These are phyloP conservation scores for Sclerotinia borealis DNA, from an alignment of 2,329 filamentous ascomycete genomes.

Conservation along the genomic window DNA sequence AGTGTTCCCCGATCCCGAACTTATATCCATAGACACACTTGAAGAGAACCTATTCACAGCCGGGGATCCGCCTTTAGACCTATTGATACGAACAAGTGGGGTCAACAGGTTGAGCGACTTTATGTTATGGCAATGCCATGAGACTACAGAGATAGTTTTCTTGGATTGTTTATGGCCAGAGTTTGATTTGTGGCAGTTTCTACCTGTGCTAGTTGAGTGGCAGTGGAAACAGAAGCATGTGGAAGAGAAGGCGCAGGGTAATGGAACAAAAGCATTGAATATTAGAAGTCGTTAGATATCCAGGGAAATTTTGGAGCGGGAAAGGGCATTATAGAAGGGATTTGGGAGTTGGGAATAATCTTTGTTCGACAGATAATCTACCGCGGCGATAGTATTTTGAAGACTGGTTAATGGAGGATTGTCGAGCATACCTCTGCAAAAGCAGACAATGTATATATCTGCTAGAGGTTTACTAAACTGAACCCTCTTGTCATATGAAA, in stretches of 20 bases:
- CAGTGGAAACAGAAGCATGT: conserved; percentile 48
- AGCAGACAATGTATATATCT: neutral
- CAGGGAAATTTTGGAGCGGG: neutral
- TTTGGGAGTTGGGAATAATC: neutral
- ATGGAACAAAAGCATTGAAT: conserved; percentile 17
- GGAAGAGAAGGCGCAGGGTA: conserved; percentile 26
- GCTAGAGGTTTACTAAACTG: neutral
- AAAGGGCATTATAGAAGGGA: neutral
- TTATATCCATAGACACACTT: conserved; percentile 76
- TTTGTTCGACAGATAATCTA: neutral
- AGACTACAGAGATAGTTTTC: conserved; percentile 89
- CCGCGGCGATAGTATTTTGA: neutral
- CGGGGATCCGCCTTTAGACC: conserved; percentile 77
- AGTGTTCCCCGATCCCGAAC: conserved; percentile 70
- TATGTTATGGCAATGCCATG: conserved; percentile 97
- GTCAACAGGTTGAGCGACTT: conserved; percentile 93
- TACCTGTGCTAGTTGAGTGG: conserved; percentile 92
- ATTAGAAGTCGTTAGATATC: conserved; percentile 19
- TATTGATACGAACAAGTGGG: conserved; percentile 87
- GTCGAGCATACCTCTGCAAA: neutral
- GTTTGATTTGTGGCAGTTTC: conserved; percentile 87
- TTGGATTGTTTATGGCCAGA: conserved; percentile 91
- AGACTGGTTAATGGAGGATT: neutral
- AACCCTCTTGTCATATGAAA: neutral
- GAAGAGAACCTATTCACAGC: conserved; percentile 84